Base-by-base conservation (phyloP, 208 protist genomes). In the Porcisia hertigi region DNA sequence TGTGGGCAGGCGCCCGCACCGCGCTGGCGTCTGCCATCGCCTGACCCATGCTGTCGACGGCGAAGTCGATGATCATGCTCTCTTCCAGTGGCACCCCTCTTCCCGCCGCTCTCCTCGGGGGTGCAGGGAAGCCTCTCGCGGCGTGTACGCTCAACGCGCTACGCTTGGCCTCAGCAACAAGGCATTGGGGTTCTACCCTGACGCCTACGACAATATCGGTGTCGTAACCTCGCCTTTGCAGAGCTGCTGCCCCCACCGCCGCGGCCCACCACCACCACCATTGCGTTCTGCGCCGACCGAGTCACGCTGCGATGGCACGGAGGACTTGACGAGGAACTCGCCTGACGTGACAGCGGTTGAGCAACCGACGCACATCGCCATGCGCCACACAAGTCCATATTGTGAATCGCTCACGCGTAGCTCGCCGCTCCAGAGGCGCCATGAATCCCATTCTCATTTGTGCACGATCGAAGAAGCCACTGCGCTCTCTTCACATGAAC, bases 321-420 rank as follows among this genome's bases (percentile, higher is more conserved):
- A 66, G 2, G 47, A 45, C 43, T 25, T 67, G 36, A 23, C 49
- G 30, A 60, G 54, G 43, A 45, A 55, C 30, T 20, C 43, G 25
- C 62, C 5, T 25, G 9, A 14, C n/a, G 9, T 64, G 34, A 60
- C 49, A 6, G 45, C 77, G 60, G 59, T 84, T 54, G 75, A 80
- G 73, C 73, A 67, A 20, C 73, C 83, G 60, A 70, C 83, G 67
- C 49, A 25, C 30, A 34, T 58, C 2, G 59, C 75, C 11, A 45
- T 49, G 34, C 54, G 69, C 34, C 65, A 76, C 25, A 41, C 85
- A 12, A 85, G 87, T 73, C 76, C 81, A 7, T 81, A 82, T 16
- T 82, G 85, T 69, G 84, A 79, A 43, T 83, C 84, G 12, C 71
- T 73, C 6, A 60, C 85, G 39, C 80, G 69, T 49, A 85, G 79